phyloP scores from a whole-genome alignment of 371 early-diverging fungal genomes.

The Nematocida displodere region DNA sequence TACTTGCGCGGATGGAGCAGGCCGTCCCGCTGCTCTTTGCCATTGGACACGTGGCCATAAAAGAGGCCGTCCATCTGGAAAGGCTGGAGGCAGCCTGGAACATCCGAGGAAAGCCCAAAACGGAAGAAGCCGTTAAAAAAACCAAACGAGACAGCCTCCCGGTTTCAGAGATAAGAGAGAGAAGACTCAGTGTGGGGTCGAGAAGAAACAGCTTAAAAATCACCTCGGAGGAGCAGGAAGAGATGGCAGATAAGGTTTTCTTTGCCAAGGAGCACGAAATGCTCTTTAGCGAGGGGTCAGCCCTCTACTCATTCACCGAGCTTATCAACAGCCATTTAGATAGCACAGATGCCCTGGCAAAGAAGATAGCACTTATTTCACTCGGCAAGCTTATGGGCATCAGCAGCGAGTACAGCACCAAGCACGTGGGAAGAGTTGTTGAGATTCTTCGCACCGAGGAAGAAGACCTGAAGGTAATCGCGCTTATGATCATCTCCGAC shows the following conservation, averaged over 20 bases:
- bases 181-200: conserved; percentile 60
- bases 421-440: conserved; percentile 18
- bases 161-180: conserved; percentile 55
- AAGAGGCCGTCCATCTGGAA: conserved; percentile 59
- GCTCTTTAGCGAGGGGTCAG: conserved; percentile 52
- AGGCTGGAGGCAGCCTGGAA: conserved; percentile 57
- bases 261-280: conserved; percentile 64
- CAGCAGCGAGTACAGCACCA: conserved; percentile 44
- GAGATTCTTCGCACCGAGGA: not conserved
- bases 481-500: conserved; percentile 36
- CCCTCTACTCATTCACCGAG: conserved; percentile 47
- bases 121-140: not conserved
- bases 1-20: not conserved
- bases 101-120: conserved; percentile 6
- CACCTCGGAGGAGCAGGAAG: conserved; percentile 58
- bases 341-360: not conserved
- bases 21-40: conserved; percentile 18
- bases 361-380: conserved; percentile 28
- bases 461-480: conserved; percentile 6
- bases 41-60: conserved; percentile 61
- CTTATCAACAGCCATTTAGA: conserved; percentile 16
- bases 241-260: conserved; percentile 63
- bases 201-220: conserved; percentile 52
- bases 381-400: conserved; percentile 43
- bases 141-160: not conserved